phyloP scores from a whole-genome alignment of 2,329 filamentous ascomycete species.

The Podosphaera fusca region DNA sequence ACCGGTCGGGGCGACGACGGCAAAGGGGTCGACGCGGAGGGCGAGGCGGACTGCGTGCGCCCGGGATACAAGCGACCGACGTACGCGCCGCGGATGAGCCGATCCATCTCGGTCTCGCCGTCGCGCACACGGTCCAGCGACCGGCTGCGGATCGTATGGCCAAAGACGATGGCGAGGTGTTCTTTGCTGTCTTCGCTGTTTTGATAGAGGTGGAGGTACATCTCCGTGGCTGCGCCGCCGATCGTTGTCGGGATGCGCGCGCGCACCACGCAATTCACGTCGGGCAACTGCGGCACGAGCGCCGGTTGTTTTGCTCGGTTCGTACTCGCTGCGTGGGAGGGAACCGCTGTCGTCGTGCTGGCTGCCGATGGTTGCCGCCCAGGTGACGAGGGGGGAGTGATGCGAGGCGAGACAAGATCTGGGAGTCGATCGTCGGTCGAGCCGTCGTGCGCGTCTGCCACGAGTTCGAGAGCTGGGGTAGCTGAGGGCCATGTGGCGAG shows the following conservation, averaged over 20 bases:
- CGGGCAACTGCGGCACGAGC: slow-evolving; percentile 51
- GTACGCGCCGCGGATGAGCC: slow-evolving; percentile 89
- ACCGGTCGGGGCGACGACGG: neutral
- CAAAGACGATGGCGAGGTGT: slow-evolving; percentile 92
- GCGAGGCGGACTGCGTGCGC: slow-evolving; percentile 28
- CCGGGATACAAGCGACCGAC: slow-evolving; percentile 72
- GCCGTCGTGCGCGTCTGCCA: neutral
- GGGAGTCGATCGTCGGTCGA: neutral
- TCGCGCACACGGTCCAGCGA: slow-evolving; percentile 47
- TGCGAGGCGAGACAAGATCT: neutral
- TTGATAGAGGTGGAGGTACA: slow-evolving; percentile 88
- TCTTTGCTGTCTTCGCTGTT: slow-evolving; percentile 91
- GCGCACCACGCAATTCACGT: slow-evolving; percentile 83
- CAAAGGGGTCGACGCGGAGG: neutral
- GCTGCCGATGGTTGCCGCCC: neutral
- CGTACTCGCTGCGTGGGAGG: too few relatives aligned
- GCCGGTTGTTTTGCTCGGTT: slow-evolving; percentile 27
- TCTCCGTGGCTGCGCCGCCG: slow-evolving; percentile 49
- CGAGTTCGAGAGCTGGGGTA: too few relatives aligned
- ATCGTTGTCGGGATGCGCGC: slow-evolving; percentile 76
- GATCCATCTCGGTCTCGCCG: slow-evolving; percentile 66
- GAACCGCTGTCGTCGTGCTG: too few relatives aligned
- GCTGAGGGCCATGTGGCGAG: too few relatives aligned
- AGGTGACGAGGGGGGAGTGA: neutral
- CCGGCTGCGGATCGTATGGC: slow-evolving; percentile 54